A percentile compares a stretch with the other conserved stretches of the same genome.
phyloP scores from a whole-genome alignment of 2,329 filamentous ascomycete genomes.

The Catunica adiposa region DNA sequence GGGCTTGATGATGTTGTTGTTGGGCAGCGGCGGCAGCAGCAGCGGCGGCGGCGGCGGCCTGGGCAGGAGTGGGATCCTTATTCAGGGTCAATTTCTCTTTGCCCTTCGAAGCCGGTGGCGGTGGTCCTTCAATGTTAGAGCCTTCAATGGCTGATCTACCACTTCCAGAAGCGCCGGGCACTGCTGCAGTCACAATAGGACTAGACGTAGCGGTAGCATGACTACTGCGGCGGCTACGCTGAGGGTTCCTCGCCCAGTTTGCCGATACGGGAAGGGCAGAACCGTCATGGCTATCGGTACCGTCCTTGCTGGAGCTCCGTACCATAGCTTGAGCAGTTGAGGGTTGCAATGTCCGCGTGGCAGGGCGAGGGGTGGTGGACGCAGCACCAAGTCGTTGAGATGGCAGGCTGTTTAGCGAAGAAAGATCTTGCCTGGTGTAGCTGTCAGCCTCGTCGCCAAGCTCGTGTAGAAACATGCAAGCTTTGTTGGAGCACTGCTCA shows the following conservation, averaged over 20 bases:
- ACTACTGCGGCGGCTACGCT: constrained; percentile 54
- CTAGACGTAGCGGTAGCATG: constrained; percentile 71
- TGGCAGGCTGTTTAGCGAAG: constrained; percentile 80
- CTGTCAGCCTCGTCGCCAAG: constrained; percentile 96
- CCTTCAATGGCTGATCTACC: constrained; percentile 26
- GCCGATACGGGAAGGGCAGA: constrained; percentile 87
- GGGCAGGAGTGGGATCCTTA: background rate
- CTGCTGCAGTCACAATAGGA: constrained; percentile 50
- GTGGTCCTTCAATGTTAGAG: constrained; percentile 21
- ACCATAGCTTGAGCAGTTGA: constrained; percentile 46
- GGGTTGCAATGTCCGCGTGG: constrained; percentile 16
- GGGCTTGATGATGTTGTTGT: background rate
- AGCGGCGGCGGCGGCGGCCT: background rate
- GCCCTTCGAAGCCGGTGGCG: constrained; percentile 15
- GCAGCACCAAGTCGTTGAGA: constrained; percentile 44
- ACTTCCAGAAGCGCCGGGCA: constrained; percentile 30
- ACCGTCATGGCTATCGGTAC: constrained; percentile 48
- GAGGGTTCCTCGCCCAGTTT: constrained; percentile 67
- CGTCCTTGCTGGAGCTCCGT: constrained; percentile 63
- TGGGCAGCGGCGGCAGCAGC: background rate
- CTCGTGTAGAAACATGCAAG: constrained; percentile 97
- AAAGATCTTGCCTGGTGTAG: constrained; percentile 85
- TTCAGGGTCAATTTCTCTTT: constrained; percentile 4
- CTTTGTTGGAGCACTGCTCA: constrained; percentile 85
- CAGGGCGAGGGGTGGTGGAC: background rate